A percentile compares a stretch with the other conserved stretches of the same genome.
Conservation (phyloP, 768 basidiomycete genomes). For the Kondoa subrosea region DNA sequence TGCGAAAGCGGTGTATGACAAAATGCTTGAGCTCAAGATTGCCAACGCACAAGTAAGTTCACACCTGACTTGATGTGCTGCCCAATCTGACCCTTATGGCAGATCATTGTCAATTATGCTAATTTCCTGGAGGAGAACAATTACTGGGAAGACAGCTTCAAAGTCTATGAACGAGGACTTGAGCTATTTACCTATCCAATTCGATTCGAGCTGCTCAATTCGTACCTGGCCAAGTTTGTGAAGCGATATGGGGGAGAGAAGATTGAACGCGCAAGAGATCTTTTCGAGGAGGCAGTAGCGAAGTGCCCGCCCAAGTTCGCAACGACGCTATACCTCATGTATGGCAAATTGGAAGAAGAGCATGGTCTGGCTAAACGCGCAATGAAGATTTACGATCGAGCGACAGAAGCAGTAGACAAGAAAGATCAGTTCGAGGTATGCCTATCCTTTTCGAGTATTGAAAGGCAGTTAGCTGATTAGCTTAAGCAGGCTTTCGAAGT, state of each 20-base stretch:
- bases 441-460: neutral
- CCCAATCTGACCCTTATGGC: neutral
- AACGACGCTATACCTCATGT: slow-evolving; percentile 89
- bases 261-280: slow-evolving; percentile 83
- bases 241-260: slow-evolving; percentile 91
- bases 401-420: slow-evolving; percentile 64
- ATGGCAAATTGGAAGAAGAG: slow-evolving; percentile 89
- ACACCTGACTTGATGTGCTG: neutral
- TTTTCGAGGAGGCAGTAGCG: slow-evolving; percentile 93
- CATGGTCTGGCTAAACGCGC: slow-evolving; percentile 85
- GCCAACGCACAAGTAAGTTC: slow-evolving; percentile 65
- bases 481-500: slow-evolving; percentile 68
- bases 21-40: slow-evolving; percentile 86
- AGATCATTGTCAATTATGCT: slow-evolving; percentile 85
- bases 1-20: slow-evolving; percentile 83
- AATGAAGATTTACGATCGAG: slow-evolving; percentile 89
- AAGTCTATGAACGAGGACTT: slow-evolving; percentile 92
- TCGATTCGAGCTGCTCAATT: slow-evolving; percentile 98
- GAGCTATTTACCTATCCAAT: slow-evolving; percentile 96
- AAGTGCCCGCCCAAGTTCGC: slow-evolving; percentile 89
- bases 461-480: slow-evolving; percentile 7
- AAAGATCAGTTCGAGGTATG: slow-evolving; percentile 87
- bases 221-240: slow-evolving; percentile 89
- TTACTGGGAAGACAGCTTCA: slow-evolving; percentile 98
- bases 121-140: slow-evolving; percentile 93